These are phyloP conservation scores for Alternaria triticimaculans DNA, from an alignment of 2,329 filamentous ascomycete species.

Conservation along the genomic window DNA sequence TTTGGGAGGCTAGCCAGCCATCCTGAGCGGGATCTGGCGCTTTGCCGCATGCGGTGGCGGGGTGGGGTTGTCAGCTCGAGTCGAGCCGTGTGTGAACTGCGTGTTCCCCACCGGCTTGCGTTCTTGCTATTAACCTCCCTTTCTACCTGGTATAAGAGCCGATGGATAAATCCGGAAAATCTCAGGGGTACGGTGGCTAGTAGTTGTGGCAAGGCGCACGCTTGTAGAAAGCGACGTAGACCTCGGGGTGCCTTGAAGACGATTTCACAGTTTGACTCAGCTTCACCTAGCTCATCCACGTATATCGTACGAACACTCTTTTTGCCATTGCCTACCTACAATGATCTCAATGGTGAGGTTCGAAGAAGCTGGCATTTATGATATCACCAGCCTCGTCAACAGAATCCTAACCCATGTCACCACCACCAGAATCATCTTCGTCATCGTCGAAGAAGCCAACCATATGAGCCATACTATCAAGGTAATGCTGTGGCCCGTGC, in stretches of 20 bases:
- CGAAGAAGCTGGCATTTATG: not conserved
- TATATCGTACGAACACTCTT: not conserved
- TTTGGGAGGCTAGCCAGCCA: conserved; percentile 2
- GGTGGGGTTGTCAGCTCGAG: not conserved
- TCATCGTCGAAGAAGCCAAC: not conserved
- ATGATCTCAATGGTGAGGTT: not conserved
- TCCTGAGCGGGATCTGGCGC: not conserved
- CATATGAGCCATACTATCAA: not conserved
- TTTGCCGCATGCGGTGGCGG: not conserved
- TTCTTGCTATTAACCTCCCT: not conserved
- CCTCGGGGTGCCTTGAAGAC: not conserved
- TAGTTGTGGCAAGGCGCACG: not conserved
- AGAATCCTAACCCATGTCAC: not conserved
- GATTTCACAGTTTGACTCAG: not conserved
- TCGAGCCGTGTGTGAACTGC: not conserved
- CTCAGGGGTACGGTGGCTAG: not conserved
- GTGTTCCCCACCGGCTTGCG: not conserved
- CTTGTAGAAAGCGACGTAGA: not conserved
- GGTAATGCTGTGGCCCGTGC: not conserved
- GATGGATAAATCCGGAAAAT: not conserved
- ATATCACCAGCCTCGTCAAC: not conserved
- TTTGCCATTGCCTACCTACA: not conserved
- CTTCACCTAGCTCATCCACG: not conserved
- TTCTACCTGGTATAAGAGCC: not conserved
- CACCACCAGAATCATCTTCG: not conserved